Base-by-base conservation (phyloP, 805 yeast genomes). In the Candida tibetensis region DNA sequence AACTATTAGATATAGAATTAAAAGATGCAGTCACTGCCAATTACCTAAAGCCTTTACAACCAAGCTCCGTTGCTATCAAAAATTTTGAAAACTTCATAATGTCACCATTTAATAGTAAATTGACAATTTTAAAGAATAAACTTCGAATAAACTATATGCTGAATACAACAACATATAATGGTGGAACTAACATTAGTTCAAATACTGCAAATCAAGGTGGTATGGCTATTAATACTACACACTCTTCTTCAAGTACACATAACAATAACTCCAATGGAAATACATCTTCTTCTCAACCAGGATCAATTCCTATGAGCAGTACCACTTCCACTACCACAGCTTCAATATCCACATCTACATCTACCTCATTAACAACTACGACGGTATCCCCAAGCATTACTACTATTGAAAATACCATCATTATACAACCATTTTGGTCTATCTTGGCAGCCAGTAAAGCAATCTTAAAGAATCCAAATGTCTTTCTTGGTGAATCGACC, bases 341-440 rank as follows among this genome's bases (percentile, higher is more conserved):
- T 2, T 41, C 42, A 9, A 33, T 33, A 5, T 30, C 41, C n/a
- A 37, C 41, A 5, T 34, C 38, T 7, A 41, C 45, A 2, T 41
- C 41, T 4, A 37, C 45, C 15, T 41, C 45, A 12, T 31, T 41
- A 18, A 41, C 45, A 2, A 41, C 45, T 3, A 41, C 45, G 2
- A 41, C 45, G 1, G 35, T 37, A 6, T 41, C 41, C 13, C 45
- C 45, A 4, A 45, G 48, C 30, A 37, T 39, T 7, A 45, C 55
- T 5, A 45, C 51, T 2, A 44, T 49, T 30, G 52, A 47, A 14
- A 40, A 43, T 14, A 50, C 45, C 26, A 46, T 51, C 5, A 48
- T 57, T 4, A 45, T 55, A 12, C 74, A 69, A 45, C 73, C 74
- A 8, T 55, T 69, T 30, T 69, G 74, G 74, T 59, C 69, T 1